phyloP scores from a whole-genome alignment of 2,329 filamentous ascomycete genomes.

The Scleromitrula shiraiana region DNA sequence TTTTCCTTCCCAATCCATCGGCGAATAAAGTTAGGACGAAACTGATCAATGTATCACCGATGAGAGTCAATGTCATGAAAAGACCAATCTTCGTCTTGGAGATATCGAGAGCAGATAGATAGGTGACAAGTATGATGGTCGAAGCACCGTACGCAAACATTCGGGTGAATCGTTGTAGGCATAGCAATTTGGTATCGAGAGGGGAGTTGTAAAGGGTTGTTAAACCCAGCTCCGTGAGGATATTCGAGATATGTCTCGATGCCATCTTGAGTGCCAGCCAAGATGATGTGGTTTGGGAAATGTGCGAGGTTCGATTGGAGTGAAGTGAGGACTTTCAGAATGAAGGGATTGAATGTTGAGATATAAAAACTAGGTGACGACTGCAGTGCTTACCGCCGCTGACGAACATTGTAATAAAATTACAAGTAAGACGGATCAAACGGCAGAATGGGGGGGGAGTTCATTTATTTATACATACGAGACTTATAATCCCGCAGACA shows the following conservation, averaged over 20 bases:
- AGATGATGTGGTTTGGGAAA: not conserved
- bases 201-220: constrained; percentile 35
- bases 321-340: too few relatives aligned
- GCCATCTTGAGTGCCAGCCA: constrained; percentile 18
- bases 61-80: constrained; percentile 58
- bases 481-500: too few relatives aligned
- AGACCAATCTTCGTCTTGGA: constrained; percentile 47
- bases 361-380: too few relatives aligned
- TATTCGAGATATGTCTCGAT: constrained; percentile 11
- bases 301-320: too few relatives aligned
- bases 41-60: constrained; percentile 51
- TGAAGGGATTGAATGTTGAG: too few relatives aligned
- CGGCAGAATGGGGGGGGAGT: too few relatives aligned
- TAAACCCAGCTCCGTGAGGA: constrained; percentile 38
- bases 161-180: constrained; percentile 50
- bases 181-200: constrained; percentile 49
- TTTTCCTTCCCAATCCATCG: constrained; percentile 47
- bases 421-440: too few relatives aligned
- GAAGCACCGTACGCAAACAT: constrained; percentile 55
- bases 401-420: too few relatives aligned
- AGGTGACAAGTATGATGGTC: constrained; percentile 49
- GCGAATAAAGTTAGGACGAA: constrained; percentile 51
- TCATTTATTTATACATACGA: too few relatives aligned
- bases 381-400: too few relatives aligned
- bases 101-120: constrained; percentile 42